These are phyloP conservation scores for Acanthamoeba culbertsoni DNA, from an alignment of 208 protist genomes.

Conservation along the genomic window DNA sequence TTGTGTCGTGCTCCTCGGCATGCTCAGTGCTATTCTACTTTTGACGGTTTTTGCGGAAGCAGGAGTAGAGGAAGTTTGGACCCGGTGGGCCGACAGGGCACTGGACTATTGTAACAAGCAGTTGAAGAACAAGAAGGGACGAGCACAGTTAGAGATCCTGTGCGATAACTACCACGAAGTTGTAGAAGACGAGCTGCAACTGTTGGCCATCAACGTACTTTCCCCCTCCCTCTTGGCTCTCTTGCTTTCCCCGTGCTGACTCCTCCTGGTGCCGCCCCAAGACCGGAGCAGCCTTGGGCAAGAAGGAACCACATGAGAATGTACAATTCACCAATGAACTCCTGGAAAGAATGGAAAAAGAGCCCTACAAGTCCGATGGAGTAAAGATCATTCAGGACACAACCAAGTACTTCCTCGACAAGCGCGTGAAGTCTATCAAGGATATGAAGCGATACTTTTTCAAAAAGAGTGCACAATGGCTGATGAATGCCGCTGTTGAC, in stretches of 20 bases:
- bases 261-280: no score
- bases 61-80: neutral
- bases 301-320: neutral
- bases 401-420: neutral
- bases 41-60: neutral
- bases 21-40: neutral
- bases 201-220: neutral
- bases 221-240: neutral
- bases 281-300: neutral
- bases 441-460: constrained; percentile 11
- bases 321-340: neutral
- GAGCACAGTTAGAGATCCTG: neutral
- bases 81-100: neutral
- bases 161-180: constrained; percentile 3
- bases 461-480: constrained; percentile 8
- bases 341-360: neutral
- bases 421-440: neutral
- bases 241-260: neutral
- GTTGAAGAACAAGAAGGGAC: neutral
- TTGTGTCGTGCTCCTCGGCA: neutral
- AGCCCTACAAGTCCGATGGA: neutral
- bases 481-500: constrained; percentile 16
- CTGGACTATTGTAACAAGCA: neutral
- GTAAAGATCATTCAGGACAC: neutral
- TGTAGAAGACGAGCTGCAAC: neutral